Evolutionary conservation across 106 monocot genomes (phyloP).

Genomic region (Ottelia alismoides): DNA sequence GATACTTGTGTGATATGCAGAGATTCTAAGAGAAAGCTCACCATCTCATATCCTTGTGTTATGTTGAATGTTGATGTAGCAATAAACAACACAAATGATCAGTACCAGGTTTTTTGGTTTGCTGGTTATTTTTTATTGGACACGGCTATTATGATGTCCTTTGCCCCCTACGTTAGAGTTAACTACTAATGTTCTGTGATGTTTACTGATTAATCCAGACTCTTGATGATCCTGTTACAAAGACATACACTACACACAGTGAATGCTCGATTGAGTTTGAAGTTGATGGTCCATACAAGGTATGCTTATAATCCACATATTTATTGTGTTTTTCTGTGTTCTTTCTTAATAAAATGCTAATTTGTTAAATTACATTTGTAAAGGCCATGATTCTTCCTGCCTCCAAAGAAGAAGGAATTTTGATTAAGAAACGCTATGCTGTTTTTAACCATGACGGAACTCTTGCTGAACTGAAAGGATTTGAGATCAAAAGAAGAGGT

Average conservation of each 20-base stretch:
- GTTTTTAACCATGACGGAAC: conserved; percentile 98
- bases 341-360: too few relatives aligned
- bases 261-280: conserved; percentile 99
- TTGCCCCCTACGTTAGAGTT: too few relatives aligned
- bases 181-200: too few relatives aligned
- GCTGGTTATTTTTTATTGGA: too few relatives aligned
- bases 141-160: too few relatives aligned
- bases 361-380: conserved; percentile 10
- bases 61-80: conserved; percentile 99
- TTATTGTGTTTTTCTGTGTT: too few relatives aligned
- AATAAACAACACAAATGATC: conserved; percentile 97
- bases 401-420: conserved; percentile 96
- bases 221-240: conserved; percentile 60
- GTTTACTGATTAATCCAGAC: too few relatives aligned
- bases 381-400: conserved; percentile 98
- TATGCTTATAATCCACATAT: too few relatives aligned
- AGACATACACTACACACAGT: conserved; percentile 77
- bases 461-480: conserved; percentile 95
- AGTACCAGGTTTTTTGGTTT: conserved; percentile 93
- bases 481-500: conserved; percentile 98
- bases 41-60: conserved; percentile 93
- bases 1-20: conserved; percentile 24
- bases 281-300: conserved; percentile 99
- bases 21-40: conserved; percentile 61
- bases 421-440: conserved; percentile 97